Evolutionary conservation across 345 rosid genomes (phyloP).

Genomic region (Hibiscus tridactylites): DNA sequence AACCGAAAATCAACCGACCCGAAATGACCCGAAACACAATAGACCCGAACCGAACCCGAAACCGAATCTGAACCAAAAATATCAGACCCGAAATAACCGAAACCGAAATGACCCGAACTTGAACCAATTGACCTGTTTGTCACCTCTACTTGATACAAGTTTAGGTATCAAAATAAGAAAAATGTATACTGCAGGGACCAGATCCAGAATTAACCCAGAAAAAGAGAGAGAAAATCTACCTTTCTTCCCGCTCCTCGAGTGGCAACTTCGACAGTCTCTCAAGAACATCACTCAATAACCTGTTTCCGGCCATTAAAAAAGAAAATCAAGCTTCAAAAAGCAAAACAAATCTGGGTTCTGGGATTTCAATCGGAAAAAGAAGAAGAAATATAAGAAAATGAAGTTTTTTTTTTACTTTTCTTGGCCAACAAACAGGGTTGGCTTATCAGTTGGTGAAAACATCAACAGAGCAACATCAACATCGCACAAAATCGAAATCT

Average conservation of each 20-base stretch:
- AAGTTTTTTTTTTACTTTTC: neutral
- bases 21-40: too few species aligned
- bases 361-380: neutral
- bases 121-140: too few species aligned
- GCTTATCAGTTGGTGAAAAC: conserved; percentile 24
- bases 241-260: conserved; percentile 13
- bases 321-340: neutral
- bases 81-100: too few species aligned
- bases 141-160: too few species aligned
- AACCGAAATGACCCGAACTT: too few species aligned
- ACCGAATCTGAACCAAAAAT: too few species aligned
- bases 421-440: conserved; percentile 14
- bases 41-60: too few species aligned
- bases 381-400: neutral
- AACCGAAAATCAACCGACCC: too few species aligned
- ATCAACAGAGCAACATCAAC: conserved; percentile 21
- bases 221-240: conserved; percentile 9
- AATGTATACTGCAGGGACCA: neutral
- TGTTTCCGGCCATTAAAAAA: neutral
- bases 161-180: too few species aligned
- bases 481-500: conserved; percentile 23
- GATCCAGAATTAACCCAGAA: neutral
- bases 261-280: conserved; percentile 7
- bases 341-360: neutral
- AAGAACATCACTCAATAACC: conserved; percentile 13